Conservation (phyloP, 495 filamentous ascomycete genomes). For the Paragyromitra xinjiangensis region DNA sequence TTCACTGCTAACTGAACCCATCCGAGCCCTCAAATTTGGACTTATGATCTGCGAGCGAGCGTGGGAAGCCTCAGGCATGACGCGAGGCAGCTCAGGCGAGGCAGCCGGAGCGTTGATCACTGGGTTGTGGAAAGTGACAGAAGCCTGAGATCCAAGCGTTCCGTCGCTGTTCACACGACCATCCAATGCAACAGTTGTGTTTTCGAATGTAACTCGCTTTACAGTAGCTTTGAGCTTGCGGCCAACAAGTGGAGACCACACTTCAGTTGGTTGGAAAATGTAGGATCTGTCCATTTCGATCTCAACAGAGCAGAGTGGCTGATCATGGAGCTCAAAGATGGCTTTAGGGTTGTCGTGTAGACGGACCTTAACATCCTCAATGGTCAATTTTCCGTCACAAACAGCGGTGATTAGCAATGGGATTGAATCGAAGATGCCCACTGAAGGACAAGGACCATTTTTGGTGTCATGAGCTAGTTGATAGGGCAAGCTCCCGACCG, state of each 20-base stretch:
- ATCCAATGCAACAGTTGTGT: slow-evolving; percentile 79
- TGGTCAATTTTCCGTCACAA: slow-evolving; percentile 74
- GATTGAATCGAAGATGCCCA: slow-evolving; percentile 78
- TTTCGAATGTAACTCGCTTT: slow-evolving; percentile 80
- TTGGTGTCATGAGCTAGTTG: slow-evolving; percentile 72
- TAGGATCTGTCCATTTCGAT: slow-evolving; percentile 74
- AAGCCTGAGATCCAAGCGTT: slow-evolving; percentile 77
- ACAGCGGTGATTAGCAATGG: slow-evolving; percentile 82
- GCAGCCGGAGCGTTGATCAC: slow-evolving; percentile 63
- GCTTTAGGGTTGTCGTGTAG: slow-evolving; percentile 83
- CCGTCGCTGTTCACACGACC: slow-evolving; percentile 68
- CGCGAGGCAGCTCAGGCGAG: slow-evolving; percentile 38
- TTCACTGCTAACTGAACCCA: slow-evolving; percentile 42
- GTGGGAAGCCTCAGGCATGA: slow-evolving; percentile 38
- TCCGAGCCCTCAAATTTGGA: slow-evolving; percentile 50
- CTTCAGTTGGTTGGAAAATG: slow-evolving; percentile 63
- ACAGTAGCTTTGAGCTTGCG: slow-evolving; percentile 76
- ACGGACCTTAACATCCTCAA: slow-evolving; percentile 75
- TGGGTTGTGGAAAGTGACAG: slow-evolving; percentile 69
- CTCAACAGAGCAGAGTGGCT: slow-evolving; percentile 76
- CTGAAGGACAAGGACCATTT: slow-evolving; percentile 66
- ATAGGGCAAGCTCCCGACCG: slow-evolving; percentile 81
- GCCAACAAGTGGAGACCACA: slow-evolving; percentile 80
- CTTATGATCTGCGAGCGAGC: slow-evolving; percentile 46
- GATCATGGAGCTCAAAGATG: slow-evolving; percentile 88